Conservation (phyloP, 2,329 filamentous ascomycete species). For the Penicillium sp. region DNA sequence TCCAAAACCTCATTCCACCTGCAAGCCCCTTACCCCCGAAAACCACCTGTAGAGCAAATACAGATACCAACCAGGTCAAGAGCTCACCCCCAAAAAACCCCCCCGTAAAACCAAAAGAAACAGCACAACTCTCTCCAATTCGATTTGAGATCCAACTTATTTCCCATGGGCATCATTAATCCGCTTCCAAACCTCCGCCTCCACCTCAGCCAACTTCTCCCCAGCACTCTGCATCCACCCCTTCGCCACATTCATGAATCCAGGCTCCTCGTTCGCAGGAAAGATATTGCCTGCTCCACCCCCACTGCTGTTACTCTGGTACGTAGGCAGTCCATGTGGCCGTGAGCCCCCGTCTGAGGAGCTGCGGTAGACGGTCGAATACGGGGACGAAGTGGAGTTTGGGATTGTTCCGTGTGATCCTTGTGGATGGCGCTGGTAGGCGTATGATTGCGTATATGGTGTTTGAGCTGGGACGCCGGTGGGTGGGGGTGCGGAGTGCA, state of each 20-base stretch:
- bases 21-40: neutral
- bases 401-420: conserved; percentile 9
- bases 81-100: neutral
- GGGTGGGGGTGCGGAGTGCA: neutral
- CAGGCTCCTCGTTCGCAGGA: conserved; percentile 29
- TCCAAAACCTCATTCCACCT: neutral
- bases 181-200: conserved; percentile 50
- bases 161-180: conserved; percentile 41
- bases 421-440: conserved; percentile 12
- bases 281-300: conserved; percentile 19
- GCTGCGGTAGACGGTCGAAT: conserved; percentile 28
- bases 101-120: neutral
- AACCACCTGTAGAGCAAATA: neutral
- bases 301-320: conserved; percentile 11
- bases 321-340: conserved; percentile 13
- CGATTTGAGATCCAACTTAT: neutral
- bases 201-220: conserved; percentile 44
- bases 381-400: conserved; percentile 28
- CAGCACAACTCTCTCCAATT: neutral
- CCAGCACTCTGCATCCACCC: conserved; percentile 44
- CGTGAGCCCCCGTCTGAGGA: conserved; percentile 7
- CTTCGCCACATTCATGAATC: conserved; percentile 41
- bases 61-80: neutral
- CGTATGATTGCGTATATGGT: conserved; percentile 23
- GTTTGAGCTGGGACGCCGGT: conserved; percentile 29